Conservation (phyloP, 2,329 filamentous ascomycete genomes). For the Neurospora sp. region DNA sequence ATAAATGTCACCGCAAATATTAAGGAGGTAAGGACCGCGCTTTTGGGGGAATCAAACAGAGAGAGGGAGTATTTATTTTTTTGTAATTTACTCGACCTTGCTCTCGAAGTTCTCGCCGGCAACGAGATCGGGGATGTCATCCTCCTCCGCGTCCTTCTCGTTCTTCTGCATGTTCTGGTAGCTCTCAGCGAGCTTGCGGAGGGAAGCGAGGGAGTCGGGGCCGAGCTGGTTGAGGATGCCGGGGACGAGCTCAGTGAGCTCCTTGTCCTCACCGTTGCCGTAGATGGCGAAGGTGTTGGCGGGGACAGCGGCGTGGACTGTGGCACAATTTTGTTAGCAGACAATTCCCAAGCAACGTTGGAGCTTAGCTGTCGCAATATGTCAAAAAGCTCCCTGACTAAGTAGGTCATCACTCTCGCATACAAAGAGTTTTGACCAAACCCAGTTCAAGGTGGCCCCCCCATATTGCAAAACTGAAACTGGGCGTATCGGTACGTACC, state of each 20-base stretch:
- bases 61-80: slow-evolving; percentile 1
- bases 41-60: slow-evolving; percentile 1
- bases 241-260: slow-evolving; percentile 97
- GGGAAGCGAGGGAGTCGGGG: slow-evolving; percentile 91
- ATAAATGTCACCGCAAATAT: background rate
- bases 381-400: background rate
- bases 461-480: background rate
- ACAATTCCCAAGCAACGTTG: background rate
- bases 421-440: background rate
- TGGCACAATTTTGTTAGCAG: slow-evolving; percentile 8
- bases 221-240: slow-evolving; percentile 99
- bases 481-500: slow-evolving; percentile 48
- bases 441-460: background rate
- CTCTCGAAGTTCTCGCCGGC: slow-evolving; percentile 97
- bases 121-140: slow-evolving; percentile 95
- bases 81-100: slow-evolving; percentile 71
- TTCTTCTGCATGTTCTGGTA: slow-evolving; percentile 99
- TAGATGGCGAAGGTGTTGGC: slow-evolving; percentile 99
- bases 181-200: slow-evolving; percentile 97
- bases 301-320: slow-evolving; percentile 93
- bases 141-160: slow-evolving; percentile 67
- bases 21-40: background rate
- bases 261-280: slow-evolving; percentile 97
- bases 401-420: background rate
- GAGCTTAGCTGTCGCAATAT: background rate